Evolutionary conservation across 2,329 filamentous ascomycete genomes (phyloP), one percentile per base, ranked within the genome.

Genomic region (Diatrype stigma): DNA sequence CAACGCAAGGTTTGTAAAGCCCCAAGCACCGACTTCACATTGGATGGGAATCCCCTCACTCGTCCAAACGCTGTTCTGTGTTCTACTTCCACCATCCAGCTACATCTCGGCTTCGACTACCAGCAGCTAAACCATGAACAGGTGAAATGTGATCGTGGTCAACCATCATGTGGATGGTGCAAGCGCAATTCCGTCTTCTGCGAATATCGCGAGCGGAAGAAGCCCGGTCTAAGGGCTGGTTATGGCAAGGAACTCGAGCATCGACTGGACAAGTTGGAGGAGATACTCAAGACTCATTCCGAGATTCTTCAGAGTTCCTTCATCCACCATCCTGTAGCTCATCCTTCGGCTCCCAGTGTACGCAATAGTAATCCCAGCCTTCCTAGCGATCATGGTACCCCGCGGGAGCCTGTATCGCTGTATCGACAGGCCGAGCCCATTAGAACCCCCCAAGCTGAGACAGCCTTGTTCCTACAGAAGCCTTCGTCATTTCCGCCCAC

Each of bases 111-210:
- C n/a, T n/a, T n/a, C n/a, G n/a, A n/a, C n/a, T n/a, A 37, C 22
- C 45, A 37, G 6, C 16, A 19, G 22, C 34, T 37, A 37, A 37
- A 37, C 22, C 19, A 23, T 14, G 22, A 19, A 19, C 6, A 85
- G 82, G 84, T 87, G 26, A 87, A 87, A 77, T 89, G 86, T 68
- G 87, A 92, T 69, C 81, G 89, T 34, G 85, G 84, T 5, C 86
- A 90, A 61, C 88, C 88, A 2, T 81, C 83, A 6, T 87, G 84
- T 60, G 82, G 84, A 46, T 86, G 84, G 84, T 86, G 84, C 60
- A 81, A 71, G 56, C 80, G 82, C 51, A 86, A 87, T 66, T 76
- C 77, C 30, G 80, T 81, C 28, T 65, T 71, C 17, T 87, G 84
- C 70, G 83, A 86, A 63, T 87, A 87, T 68, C 86, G 84, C 62